These are phyloP conservation scores for Nigrospora sphaerica DNA, from an alignment of 2,329 filamentous ascomycete species.

Conservation along the genomic window DNA sequence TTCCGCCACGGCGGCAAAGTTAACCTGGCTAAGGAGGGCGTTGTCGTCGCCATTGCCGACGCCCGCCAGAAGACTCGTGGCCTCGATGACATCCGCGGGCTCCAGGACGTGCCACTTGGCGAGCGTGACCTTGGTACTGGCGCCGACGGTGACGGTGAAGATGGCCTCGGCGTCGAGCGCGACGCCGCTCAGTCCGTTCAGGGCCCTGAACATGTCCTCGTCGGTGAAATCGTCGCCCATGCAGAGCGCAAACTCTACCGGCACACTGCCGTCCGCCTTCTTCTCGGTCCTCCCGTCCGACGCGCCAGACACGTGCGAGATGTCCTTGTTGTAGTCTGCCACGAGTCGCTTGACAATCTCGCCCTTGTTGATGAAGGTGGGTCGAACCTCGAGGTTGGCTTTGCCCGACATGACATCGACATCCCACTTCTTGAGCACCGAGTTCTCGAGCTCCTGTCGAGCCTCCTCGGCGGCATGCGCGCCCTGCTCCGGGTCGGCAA, in stretches of 20 bases:
- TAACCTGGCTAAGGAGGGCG: slow-evolving; percentile 40
- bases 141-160: slow-evolving; percentile 87
- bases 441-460: slow-evolving; percentile 71
- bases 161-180: slow-evolving; percentile 58
- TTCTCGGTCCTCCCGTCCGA: slow-evolving; percentile 29
- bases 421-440: slow-evolving; percentile 72
- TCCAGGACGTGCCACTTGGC: slow-evolving; percentile 88
- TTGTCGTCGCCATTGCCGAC: slow-evolving; percentile 29
- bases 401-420: slow-evolving; percentile 97
- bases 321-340: slow-evolving; percentile 55
- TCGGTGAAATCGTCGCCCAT: slow-evolving; percentile 95
- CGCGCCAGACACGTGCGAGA: slow-evolving; percentile 12
- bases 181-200: slow-evolving; percentile 52
- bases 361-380: slow-evolving; percentile 95
- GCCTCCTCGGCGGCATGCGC: slow-evolving; percentile 73
- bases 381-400: slow-evolving; percentile 94
- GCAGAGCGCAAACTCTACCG: slow-evolving; percentile 82
- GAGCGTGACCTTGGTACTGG: slow-evolving; percentile 84
- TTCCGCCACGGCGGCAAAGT: slow-evolving; percentile 45
- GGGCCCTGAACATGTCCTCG: slow-evolving; percentile 89
- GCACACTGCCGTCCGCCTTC: slow-evolving; percentile 27
- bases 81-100: slow-evolving; percentile 78
- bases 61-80: slow-evolving; percentile 47
- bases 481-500: slow-evolving; percentile 81
- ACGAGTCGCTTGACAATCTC: slow-evolving; percentile 86